phyloP scores from a whole-genome alignment of 2,329 filamentous ascomycete species.

The Phialocephala subalpina region DNA sequence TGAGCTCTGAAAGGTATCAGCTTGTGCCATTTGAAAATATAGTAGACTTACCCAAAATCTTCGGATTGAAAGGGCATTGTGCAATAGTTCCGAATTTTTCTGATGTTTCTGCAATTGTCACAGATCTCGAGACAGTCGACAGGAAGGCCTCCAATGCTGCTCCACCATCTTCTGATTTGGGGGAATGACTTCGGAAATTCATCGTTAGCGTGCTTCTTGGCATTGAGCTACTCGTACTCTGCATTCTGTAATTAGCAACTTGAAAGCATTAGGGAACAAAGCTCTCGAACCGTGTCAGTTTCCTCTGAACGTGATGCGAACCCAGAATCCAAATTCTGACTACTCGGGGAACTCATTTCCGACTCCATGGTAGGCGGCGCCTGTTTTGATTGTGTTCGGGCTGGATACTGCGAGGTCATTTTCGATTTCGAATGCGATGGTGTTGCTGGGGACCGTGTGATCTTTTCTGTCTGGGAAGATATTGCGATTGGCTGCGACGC shows the following conservation, averaged over 20 bases:
- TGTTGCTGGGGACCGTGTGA: constrained; percentile 9
- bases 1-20: constrained; percentile 23
- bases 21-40: constrained; percentile 2
- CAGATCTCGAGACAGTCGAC: constrained; percentile 15
- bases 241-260: constrained; percentile 5
- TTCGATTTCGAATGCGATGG: constrained; percentile 2
- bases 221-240: constrained; percentile 6
- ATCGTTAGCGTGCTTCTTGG: constrained; percentile 5
- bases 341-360: constrained; percentile 12
- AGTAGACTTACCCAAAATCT: constrained; percentile 21
- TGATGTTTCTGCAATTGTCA: constrained; percentile 15
- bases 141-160: constrained; percentile 17
- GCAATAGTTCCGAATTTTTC: constrained; percentile 8
- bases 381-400: constrained; percentile 12
- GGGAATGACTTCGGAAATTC: constrained; percentile 13
- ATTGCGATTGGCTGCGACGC: constrained; percentile 3
- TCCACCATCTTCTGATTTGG: constrained; percentile 22
- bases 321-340: constrained; percentile 23
- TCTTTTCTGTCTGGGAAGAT: constrained; percentile 15
- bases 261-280: constrained; percentile 6
- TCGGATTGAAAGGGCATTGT: constrained; percentile 17
- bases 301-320: constrained; percentile 21
- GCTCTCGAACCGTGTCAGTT: constrained; percentile 18
- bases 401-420: constrained; percentile 10
- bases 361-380: constrained; percentile 14